A percentile compares a stretch with the other conserved stretches of the same genome.
These are phyloP conservation scores for Aspergillus sclerotialis DNA, from an alignment of 2,329 filamentous ascomycete species.

Conservation along the genomic window DNA sequence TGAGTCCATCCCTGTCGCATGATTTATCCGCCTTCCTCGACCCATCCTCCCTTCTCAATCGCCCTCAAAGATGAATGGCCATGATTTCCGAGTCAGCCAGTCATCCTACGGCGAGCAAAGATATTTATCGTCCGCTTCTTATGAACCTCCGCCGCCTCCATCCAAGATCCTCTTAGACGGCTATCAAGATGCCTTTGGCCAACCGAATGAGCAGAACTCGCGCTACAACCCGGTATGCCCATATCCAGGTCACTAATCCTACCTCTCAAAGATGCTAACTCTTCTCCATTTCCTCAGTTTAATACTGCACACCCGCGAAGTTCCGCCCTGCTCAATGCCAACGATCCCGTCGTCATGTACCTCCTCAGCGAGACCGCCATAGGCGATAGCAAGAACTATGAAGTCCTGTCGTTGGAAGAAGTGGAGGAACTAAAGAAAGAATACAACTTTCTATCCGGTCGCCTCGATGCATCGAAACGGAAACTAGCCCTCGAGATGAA, in stretches of 20 bases:
- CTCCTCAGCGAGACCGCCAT: constrained; percentile 90
- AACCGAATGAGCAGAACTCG: constrained; percentile 48
- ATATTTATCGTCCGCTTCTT: constrained; percentile 29
- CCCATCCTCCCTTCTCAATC: constrained; percentile 4
- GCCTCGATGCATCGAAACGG: constrained; percentile 73
- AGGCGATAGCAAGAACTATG: constrained; percentile 75
- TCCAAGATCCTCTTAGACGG: constrained; percentile 51
- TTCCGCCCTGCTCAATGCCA: constrained; percentile 35
- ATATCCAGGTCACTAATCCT: no score
- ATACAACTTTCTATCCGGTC: constrained; percentile 60
- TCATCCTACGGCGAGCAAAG: constrained; percentile 37
- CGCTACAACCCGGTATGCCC: constrained; percentile 54
- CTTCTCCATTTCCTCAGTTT: constrained; percentile 48
- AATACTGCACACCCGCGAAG: constrained; percentile 33
- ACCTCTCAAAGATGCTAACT: constrained; percentile 9
- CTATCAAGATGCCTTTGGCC: constrained; percentile 52
- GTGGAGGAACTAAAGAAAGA: constrained; percentile 89
- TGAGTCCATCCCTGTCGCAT: no score
- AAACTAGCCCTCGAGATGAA: constrained; percentile 88
- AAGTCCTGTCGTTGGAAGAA: constrained; percentile 84
- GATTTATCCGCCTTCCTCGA: no score
- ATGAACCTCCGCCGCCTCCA: constrained; percentile 25
- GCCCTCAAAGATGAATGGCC: constrained; percentile 23
- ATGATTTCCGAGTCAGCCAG: constrained; percentile 31
- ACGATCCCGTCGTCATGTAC: constrained; percentile 71